Base-by-base conservation (phyloP, 768 basidiomycete species). In the Xanthoconium stramineum region DNA sequence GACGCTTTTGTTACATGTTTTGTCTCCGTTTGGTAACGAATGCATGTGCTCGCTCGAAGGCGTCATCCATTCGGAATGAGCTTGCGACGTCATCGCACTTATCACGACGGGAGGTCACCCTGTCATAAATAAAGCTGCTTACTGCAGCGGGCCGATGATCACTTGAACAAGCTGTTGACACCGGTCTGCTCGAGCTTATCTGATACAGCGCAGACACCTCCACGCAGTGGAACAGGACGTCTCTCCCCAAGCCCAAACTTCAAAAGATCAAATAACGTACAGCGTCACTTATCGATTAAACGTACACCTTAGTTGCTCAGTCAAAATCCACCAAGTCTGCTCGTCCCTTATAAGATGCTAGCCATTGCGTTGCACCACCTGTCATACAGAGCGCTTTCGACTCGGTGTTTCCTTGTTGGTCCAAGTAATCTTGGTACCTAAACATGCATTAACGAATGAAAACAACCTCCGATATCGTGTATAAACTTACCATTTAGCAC, bases 391-490 rank as follows among this genome's bases (percentile, higher is more conserved):
- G 74, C 2, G 78, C 77, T 46, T 67, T 72, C 6, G 80, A 79
- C 36, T 62, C 47, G 38, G 64, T 69, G 48, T 53, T 62, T 13
- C 55, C 69, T 42, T 56, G 64, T 53, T 57, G 60, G 50, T 80
- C 65, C 32, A 81, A 66, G 55, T 76, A 74, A 58, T 82, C 78
- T 62, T 80, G 80, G 60, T 82, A 81, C 80, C 80, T 81, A 44
- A 9, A 39, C 19, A 44, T 17, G 12, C 37, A 28, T 50, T 11
- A 12, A 43, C 45, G 17, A 53, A 46, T 40, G 20, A 10, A 32
- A 38, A 17, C 14, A 11, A 10, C 10, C 12, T 24, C 42, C 3
- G 15, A 36, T 3, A 9, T 15, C 13, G 17, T 20, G 28, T 2
- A 36, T 35, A 6, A 53, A 24, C 72, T 33, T 65, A 83, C 83